Evolutionary conservation across 2,329 filamentous ascomycete species (phyloP).

Genomic region (Colletotrichum graminicola): DNA sequence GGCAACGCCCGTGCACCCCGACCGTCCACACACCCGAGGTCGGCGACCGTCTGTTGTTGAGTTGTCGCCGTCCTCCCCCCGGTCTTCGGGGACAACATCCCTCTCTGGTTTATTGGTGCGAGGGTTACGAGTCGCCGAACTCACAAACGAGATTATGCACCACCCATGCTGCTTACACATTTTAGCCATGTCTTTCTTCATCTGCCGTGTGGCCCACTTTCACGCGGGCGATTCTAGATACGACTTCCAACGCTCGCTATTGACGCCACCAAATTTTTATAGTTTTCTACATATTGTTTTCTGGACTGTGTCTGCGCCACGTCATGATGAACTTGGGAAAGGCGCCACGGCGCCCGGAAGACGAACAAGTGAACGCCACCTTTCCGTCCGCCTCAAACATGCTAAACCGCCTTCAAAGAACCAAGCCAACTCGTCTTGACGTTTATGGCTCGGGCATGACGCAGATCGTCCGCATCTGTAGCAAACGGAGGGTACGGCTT

Average conservation of each 20-base stretch:
- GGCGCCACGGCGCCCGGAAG: constrained; percentile 16
- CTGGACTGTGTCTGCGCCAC: constrained; percentile 3
- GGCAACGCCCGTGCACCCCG: constrained; percentile 34
- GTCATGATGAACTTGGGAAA: neutral
- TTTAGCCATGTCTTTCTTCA: neutral
- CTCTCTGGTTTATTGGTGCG: constrained; percentile 4
- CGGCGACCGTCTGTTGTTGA: constrained; percentile 28
- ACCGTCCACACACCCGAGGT: constrained; percentile 19
- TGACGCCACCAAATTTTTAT: neutral
- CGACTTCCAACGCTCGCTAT: neutral
- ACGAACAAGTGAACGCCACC: constrained; percentile 25
- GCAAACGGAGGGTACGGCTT: neutral
- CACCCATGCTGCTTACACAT: neutral
- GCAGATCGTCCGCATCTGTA: constrained; percentile 1
- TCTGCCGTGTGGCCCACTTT: neutral
- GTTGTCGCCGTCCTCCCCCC: constrained; percentile 15
- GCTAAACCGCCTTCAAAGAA: neutral
- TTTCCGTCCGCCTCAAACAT: neutral
- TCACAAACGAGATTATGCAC: neutral
- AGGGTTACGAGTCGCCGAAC: neutral
- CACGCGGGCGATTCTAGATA: neutral
- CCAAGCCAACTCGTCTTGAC: neutral
- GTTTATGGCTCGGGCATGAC: neutral
- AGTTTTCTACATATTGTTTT: too few species aligned
- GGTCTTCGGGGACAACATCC: constrained; percentile 2